Base-by-base conservation (phyloP, 352 stramenopile species). In the Phytopythium montanum region DNA sequence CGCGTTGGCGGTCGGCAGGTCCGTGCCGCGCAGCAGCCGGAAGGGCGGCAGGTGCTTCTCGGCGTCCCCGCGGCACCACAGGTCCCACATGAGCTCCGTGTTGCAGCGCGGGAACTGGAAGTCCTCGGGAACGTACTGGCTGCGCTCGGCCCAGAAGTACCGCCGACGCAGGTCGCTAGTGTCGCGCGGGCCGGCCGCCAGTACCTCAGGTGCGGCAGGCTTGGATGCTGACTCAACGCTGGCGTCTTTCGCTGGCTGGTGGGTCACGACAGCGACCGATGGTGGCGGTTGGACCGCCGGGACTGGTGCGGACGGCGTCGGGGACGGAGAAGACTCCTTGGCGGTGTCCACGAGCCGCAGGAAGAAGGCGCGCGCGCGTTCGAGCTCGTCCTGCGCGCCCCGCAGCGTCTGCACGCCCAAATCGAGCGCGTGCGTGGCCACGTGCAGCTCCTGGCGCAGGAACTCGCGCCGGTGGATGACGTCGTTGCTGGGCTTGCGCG, bases 91-190 rank as follows among this genome's bases (percentile, higher is more conserved):
- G 53, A 39, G 21, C 16, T 39, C 36, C 14, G 44, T 25, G 23
- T 46, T 39, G 36, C 18, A 50, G 3, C 44, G 44, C 14, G 53
- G 53, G 36, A 59, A 46, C 39, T 49, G 36, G 41, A 59, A 59
- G 53, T 59, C 53, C 41, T 59, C 53, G 23, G 53, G 53, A 16
- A 59, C 38, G 18, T 51, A 50, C 25, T 59, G 53, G 50, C n/a
- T 56, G 6, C 50, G 50, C 10, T 56, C 7, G 50, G 42, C 44
- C 50, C 50, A 56, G 28, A 25, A 18, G 50, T 56, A 56, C 29
- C 50, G 50, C 50, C 50, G 28, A 9, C 31, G 28, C 28, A 56
- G 50, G 29, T 56, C 28, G 5, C 10, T n/a, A 19, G 50, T 34
- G 29, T 56, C 28, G 31, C 46, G 25, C 26, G 6, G 46, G 14